Evolutionary conservation across 352 stramenopile species (phyloP), one percentile per base, ranked within the genome.

Genomic region (Thalassiosira livingstoniorum): DNA sequence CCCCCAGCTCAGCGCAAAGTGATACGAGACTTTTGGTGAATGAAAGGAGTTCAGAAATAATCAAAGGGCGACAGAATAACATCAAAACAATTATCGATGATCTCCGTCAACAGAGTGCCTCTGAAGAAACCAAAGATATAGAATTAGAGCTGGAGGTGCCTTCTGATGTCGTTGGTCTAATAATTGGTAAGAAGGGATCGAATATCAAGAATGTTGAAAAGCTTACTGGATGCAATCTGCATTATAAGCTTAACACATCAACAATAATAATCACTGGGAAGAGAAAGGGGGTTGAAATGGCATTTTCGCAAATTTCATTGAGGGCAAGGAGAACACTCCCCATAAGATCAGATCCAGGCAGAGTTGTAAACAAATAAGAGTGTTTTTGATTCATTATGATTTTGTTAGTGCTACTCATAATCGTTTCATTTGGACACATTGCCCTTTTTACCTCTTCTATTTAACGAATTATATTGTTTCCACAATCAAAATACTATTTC

Each of bases 141-240:
- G 21, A 39, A 31, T 27, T 65, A 18, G 32, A 65, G 5, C 57
- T 65, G 5, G 13, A 11, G 18, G 31, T 31, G 23, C 15, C 57
- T 11, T 65, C 29, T 18, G 13, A 65, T 43, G 31, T 65, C 32
- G 39, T 15, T 47, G 57, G 57, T n/a, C 15, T 65, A 27, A 65
- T 65, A 27, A 65, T 65, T 65, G 57, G 57, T 13, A 65, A 43
- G 34, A 45, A 27, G 21, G 57, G 57, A 11, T 39, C 25, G n/a
- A 39, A 39, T 23, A 65, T 65, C 29, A 65, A 65, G 21, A 27
- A 23, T n/a, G 57, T 65, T 45, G 32, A 65, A 65, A 23, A 15
- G 27, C 2, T 25, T 5, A 65, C 11, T 4, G n/a, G 45, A 7
- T 65, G 57, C 4, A 65, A 31, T 23, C 15, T 65, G 23, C n/a